These are phyloP conservation scores for Microsporum canis DNA, from an alignment of 2,329 filamentous ascomycete species.

Conservation along the genomic window DNA sequence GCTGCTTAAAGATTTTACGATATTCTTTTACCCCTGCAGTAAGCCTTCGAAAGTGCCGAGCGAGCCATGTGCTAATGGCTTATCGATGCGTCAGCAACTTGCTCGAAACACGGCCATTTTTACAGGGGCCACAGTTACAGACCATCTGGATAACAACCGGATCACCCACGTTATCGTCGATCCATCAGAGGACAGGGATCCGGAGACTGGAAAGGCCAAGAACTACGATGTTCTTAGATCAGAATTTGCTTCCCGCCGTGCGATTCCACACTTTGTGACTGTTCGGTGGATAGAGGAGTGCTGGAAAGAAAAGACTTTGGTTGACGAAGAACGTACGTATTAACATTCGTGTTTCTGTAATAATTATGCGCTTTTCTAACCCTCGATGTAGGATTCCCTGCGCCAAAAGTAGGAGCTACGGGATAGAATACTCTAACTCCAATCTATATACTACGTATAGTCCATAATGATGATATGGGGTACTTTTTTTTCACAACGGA, in stretches of 20 bases:
- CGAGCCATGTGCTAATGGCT: not conserved
- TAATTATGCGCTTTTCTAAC: not conserved
- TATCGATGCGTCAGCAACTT: constrained; percentile 28
- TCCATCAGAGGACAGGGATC: constrained; percentile 22
- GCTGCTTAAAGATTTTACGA: constrained; percentile 39
- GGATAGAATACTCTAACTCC: not conserved
- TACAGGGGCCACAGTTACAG: constrained; percentile 51
- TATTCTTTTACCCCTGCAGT: constrained; percentile 32
- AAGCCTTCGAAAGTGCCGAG: not conserved
- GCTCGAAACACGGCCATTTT: constrained; percentile 54
- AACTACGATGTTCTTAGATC: constrained; percentile 30
- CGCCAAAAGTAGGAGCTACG: not conserved
- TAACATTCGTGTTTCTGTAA: not conserved
- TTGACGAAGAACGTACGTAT: constrained; percentile 60
- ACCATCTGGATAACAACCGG: constrained; percentile 39
- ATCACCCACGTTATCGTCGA: constrained; percentile 63
- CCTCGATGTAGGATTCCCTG: not conserved
- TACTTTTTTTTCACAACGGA: too few relatives aligned
- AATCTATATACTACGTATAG: too few relatives aligned
- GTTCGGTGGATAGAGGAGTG: constrained; percentile 65
- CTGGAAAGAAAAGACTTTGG: constrained; percentile 63
- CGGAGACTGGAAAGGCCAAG: constrained; percentile 35
- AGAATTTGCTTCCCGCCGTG: constrained; percentile 18
- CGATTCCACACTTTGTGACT: constrained; percentile 57
- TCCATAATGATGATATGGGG: too few relatives aligned